Evolutionary conservation across 2,329 filamentous ascomycete genomes (phyloP).

Genomic region (Phoma sp.): DNA sequence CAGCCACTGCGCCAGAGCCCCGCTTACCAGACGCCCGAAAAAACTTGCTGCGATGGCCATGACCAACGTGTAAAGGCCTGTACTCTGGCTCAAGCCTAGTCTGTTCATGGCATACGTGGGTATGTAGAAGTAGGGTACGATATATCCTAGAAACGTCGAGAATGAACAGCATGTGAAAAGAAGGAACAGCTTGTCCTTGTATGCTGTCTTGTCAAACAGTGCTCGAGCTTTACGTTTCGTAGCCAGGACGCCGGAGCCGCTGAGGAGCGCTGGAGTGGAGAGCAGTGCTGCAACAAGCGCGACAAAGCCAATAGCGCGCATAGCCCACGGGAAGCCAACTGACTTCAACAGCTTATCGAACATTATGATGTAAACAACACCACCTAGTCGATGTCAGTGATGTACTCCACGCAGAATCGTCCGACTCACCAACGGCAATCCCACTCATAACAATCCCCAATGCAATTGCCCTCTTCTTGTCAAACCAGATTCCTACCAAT

Average conservation of each 20-base stretch:
- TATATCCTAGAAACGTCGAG: conserved; percentile 46
- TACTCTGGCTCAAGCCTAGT: conserved; percentile 38
- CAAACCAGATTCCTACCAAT: conserved; percentile 47
- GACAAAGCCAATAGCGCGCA: conserved; percentile 45
- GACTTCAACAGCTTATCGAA: conserved; percentile 39
- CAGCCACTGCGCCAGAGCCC: conserved; percentile 40
- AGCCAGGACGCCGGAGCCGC: conserved; percentile 36
- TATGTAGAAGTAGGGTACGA: conserved; percentile 48
- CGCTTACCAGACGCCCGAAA: conserved; percentile 41
- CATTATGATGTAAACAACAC: conserved; percentile 47
- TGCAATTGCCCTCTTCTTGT: conserved; percentile 41
- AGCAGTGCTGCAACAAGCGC: conserved; percentile 38
- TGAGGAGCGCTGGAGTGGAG: conserved; percentile 45
- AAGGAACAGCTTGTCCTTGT: conserved; percentile 43
- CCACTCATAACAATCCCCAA: conserved; percentile 48
- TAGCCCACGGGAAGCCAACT: conserved; percentile 46
- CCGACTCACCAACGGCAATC: conserved; percentile 44
- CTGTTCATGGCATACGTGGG: conserved; percentile 42
- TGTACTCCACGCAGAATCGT: background rate
- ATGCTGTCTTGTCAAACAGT: conserved; percentile 43
- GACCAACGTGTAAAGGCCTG: conserved; percentile 43
- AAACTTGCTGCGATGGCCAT: conserved; percentile 44
- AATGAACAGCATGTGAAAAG: conserved; percentile 46
- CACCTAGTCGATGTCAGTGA: conserved; percentile 31
- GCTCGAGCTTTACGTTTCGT: conserved; percentile 38